Conservation (phyloP, 345 rosid species). For the Trapa incisa region DNA sequence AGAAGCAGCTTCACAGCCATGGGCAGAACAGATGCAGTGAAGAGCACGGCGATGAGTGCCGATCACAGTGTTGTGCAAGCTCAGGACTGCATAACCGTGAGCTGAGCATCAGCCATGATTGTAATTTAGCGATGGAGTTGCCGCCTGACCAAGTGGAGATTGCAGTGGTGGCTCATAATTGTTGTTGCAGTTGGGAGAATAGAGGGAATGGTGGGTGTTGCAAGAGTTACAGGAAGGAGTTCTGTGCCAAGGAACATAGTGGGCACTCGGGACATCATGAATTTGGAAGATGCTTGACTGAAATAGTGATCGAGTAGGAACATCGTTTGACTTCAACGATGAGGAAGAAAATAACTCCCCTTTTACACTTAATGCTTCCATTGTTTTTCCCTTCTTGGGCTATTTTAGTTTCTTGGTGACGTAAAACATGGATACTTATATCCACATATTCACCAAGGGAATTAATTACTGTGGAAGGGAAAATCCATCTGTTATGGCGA, state of each 20-base stretch:
- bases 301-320: slow-evolving; percentile 22
- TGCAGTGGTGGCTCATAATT: slow-evolving; percentile 3
- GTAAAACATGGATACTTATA: background rate
- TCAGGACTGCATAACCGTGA: background rate
- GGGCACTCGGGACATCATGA: slow-evolving; percentile 18
- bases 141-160: background rate
- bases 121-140: background rate
- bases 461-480: background rate
- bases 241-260: slow-evolving; percentile 17
- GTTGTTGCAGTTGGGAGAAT: slow-evolving; percentile 21
- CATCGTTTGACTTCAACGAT: background rate
- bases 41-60: background rate
- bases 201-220: slow-evolving; percentile 36
- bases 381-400: background rate
- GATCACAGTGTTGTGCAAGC: background rate
- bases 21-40: background rate
- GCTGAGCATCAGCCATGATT: background rate
- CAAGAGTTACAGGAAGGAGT: slow-evolving; percentile 33
- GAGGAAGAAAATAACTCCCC: background rate
- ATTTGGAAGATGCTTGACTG: slow-evolving; percentile 21
- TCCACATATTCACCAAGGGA: background rate
- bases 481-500: background rate
- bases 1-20: background rate
- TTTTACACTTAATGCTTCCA: background rate
- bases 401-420: background rate